A percentile compares a stretch with the other conserved stretches of the same genome.
Conservation (phyloP, 352 stramenopile genomes). For the Globisporangium viniferum region DNA sequence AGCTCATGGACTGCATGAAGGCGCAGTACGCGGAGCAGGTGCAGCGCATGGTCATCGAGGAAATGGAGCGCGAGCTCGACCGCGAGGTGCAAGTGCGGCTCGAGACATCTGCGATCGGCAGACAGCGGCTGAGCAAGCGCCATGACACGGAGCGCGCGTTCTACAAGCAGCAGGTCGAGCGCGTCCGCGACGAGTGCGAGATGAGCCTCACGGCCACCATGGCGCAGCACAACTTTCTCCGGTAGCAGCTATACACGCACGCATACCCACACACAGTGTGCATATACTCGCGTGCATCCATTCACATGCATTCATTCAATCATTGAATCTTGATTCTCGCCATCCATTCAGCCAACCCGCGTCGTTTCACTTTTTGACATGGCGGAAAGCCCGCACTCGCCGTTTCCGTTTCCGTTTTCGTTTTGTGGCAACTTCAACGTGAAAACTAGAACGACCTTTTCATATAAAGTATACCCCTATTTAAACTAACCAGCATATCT, state of each 20-base stretch:
- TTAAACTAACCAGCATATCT: not conserved
- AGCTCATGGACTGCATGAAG: constrained; percentile 73
- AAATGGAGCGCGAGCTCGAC: constrained; percentile 60
- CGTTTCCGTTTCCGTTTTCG: not conserved
- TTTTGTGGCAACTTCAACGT: not conserved
- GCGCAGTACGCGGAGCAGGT: constrained; percentile 50
- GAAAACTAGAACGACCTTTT: not conserved
- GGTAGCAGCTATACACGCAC: constrained; percentile 22
- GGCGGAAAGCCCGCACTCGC: not conserved
- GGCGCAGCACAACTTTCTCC: constrained; percentile 70
- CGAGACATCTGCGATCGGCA: constrained; percentile 37
- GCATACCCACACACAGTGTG: not conserved
- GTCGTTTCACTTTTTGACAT: not conserved
- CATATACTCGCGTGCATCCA: not conserved
- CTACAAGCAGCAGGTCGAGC: constrained; percentile 58
- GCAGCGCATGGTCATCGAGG: constrained; percentile 46
- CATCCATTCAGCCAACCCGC: not conserved
- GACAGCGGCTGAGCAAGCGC: constrained; percentile 45
- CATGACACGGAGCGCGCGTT: constrained; percentile 51
- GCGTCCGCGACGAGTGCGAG: constrained; percentile 62
- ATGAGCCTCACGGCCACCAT: constrained; percentile 56
- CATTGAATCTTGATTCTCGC: not conserved
- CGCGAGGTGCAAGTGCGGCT: constrained; percentile 51
- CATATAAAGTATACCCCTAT: not conserved
- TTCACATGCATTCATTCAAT: not conserved